Conservation (phyloP, 1,139 yeast genomes). For the Maudiozyma humilis region DNA sequence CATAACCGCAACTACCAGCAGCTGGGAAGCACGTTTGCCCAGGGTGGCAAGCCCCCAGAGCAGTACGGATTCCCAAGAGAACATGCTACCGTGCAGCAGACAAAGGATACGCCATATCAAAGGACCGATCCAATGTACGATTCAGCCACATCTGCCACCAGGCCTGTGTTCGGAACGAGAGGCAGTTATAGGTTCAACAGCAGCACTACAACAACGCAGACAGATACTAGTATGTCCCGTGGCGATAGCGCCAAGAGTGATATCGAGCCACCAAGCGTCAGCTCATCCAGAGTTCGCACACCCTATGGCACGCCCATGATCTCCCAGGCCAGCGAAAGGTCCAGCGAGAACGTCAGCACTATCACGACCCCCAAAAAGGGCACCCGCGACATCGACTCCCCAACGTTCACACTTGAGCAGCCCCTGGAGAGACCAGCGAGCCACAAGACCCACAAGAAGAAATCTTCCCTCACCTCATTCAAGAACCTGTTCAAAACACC, state of each 20-base stretch:
- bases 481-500: slow-evolving; percentile 30
- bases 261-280: not conserved
- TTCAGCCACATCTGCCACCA: too few species aligned
- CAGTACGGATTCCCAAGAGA: not conserved
- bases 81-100: too few species aligned
- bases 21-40: not conserved
- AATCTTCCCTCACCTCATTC: slow-evolving; percentile 26
- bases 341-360: not conserved
- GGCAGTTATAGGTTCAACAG: too few species aligned
- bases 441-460: slow-evolving; percentile 24
- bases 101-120: too few species aligned
- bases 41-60: too few species aligned
- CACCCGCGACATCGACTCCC: not conserved
- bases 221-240: not conserved
- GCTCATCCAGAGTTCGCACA: not conserved
- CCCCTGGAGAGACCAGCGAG: slow-evolving; percentile 4
- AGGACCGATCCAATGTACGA: too few species aligned
- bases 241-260: not conserved
- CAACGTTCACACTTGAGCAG: not conserved
- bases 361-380: slow-evolving; percentile 10
- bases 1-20: not conserved
- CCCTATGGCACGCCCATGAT: slow-evolving; percentile 1
- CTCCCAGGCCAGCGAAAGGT: not conserved
- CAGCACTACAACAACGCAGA: too few species aligned
- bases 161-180: too few species aligned